phyloP scores from a whole-genome alignment of 129 eudicot genomes.

The Apium graveolens region DNA sequence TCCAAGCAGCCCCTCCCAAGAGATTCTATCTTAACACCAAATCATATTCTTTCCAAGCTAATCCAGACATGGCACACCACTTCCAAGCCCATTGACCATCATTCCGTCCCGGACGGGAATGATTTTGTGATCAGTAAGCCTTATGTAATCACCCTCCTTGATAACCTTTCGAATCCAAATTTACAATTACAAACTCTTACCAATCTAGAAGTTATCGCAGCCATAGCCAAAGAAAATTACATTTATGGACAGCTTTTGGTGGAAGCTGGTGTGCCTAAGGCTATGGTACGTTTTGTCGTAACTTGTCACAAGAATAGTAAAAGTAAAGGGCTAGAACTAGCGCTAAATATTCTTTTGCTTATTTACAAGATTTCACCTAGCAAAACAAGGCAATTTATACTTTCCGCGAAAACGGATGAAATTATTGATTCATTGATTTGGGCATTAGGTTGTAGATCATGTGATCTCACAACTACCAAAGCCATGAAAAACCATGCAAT shows the following conservation, averaged over 20 bases:
- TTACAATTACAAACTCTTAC: conserved; percentile 27
- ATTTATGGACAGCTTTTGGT: conserved; percentile 21
- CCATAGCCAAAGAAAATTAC: conserved; percentile 17
- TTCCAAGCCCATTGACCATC: conserved; percentile 14
- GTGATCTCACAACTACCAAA: conserved; percentile 3
- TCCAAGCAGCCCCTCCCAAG: conserved; percentile 53
- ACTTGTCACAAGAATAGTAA: conserved; percentile 24
- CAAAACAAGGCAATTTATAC: conserved; percentile 4
- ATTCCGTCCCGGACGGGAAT: conserved; percentile 10
- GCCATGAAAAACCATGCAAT: conserved; percentile 30
- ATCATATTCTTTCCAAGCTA: conserved; percentile 63
- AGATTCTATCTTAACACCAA: conserved; percentile 47
- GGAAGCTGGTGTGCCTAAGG: conserved; percentile 36
- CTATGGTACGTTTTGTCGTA: conserved; percentile 27
- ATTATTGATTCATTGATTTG: conserved; percentile 38
- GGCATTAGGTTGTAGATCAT: conserved; percentile 31
- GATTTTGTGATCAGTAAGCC: conserved; percentile 5
- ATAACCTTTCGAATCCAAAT: conserved; percentile 19
- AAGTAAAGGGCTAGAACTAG: conserved; percentile 31
- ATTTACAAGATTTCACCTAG: conserved; percentile 17
- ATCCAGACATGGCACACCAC: conserved; percentile 54
- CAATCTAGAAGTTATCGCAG: conserved; percentile 27
- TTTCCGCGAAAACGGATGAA: conserved; percentile 21
- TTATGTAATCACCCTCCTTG: conserved; percentile 20
- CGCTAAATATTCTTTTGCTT: conserved; percentile 33